Evolutionary conservation across 805 yeast species (phyloP).

Genomic region (Ogataea philodendri): DNA sequence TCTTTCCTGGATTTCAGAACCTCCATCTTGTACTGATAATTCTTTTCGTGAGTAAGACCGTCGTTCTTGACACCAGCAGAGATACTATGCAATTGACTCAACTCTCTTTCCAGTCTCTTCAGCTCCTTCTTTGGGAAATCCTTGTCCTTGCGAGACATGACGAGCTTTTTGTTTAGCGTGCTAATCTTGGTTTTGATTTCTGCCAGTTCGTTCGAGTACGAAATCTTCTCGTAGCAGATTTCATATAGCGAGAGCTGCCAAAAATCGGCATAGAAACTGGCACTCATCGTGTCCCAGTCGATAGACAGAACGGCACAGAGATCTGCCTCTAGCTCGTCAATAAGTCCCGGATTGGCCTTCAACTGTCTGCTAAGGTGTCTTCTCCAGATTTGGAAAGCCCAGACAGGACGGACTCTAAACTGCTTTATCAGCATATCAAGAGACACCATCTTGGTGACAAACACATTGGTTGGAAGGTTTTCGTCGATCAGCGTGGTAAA

Average conservation of each 20-base stretch:
- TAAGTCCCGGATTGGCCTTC: conserved; percentile 11
- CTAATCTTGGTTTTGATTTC: conserved; percentile 39
- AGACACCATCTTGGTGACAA: conserved; percentile 38
- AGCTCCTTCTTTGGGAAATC: conserved; percentile 24
- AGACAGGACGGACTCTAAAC: conserved; percentile 49
- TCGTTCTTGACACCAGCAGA: conserved; percentile 38
- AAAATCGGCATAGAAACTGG: conserved; percentile 54
- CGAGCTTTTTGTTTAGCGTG: conserved; percentile 38
- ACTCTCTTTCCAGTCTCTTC: conserved; percentile 28
- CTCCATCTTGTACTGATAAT: conserved; percentile 32
- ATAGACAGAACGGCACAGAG: conserved; percentile 17
- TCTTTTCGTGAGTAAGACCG: conserved; percentile 43
- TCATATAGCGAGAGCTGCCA: conserved; percentile 78
- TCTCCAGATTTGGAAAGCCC: conserved; percentile 85
- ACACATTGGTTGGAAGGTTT: conserved; percentile 39
- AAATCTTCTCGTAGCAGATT: conserved; percentile 48
- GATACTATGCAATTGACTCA: conserved; percentile 29
- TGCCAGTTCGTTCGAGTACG: conserved; percentile 49
- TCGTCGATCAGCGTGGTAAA: conserved; percentile 57
- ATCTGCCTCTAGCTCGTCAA: conserved; percentile 15
- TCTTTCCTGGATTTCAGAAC: conserved; percentile 32
- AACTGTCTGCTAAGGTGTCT: conserved; percentile 32
- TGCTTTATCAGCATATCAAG: conserved; percentile 40
- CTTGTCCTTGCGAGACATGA: conserved; percentile 30
- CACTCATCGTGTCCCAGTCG: conserved; percentile 32